A percentile compares a stretch with the other conserved stretches of the same genome.
These are phyloP conservation scores for Colletotrichum camelliae DNA, from an alignment of 2,329 filamentous ascomycete genomes.

Conservation along the genomic window DNA sequence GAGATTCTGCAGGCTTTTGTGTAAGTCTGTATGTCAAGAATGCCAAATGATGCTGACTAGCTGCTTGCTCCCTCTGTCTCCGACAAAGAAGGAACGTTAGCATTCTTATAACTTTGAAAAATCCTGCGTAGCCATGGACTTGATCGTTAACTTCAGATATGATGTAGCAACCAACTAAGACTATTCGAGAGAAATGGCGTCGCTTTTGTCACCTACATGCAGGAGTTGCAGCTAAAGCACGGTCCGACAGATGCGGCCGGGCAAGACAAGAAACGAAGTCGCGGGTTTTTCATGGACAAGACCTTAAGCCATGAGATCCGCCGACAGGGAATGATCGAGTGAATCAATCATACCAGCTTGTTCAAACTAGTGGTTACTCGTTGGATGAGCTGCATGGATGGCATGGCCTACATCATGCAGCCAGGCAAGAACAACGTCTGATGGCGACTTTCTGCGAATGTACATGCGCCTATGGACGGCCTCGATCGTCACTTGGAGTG, in stretches of 20 bases:
- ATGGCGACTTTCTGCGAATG: too few relatives aligned
- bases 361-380: too few relatives aligned
- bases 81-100: background rate
- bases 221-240: background rate
- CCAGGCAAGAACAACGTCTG: too few relatives aligned
- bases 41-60: background rate
- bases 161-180: background rate
- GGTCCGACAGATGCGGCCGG: background rate
- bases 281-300: too few relatives aligned
- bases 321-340: too few relatives aligned
- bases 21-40: background rate
- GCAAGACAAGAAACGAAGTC: background rate
- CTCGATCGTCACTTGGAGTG: too few relatives aligned
- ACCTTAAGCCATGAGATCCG: too few relatives aligned
- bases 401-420: too few relatives aligned
- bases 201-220: background rate
- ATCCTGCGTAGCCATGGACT: background rate
- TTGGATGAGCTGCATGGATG: too few relatives aligned
- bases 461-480: too few relatives aligned
- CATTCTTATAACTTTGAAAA: background rate
- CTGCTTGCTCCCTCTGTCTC: background rate
- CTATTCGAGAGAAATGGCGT: background rate
- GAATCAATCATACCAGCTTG: too few relatives aligned
- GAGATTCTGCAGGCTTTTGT: background rate
- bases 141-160: background rate